Evolutionary conservation across 306 rosid genomes (phyloP).

Genomic region (Lathyrus tuberosus): DNA sequence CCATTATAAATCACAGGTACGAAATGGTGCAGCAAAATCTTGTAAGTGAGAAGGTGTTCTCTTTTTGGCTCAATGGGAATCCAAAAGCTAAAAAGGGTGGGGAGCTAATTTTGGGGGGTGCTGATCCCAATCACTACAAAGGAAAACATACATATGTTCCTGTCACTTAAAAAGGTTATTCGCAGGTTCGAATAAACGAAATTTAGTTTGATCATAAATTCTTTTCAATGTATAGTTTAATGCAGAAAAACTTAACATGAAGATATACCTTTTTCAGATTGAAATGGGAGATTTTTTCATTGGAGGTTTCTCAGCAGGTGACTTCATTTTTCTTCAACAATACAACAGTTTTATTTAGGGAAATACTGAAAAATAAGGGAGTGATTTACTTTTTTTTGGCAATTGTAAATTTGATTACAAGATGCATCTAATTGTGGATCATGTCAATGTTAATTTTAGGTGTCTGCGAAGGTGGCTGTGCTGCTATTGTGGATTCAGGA

Average conservation of each 20-base stretch:
- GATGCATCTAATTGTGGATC: constrained; percentile 28
- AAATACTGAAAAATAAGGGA: constrained; percentile 23
- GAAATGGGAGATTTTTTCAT: constrained; percentile 79
- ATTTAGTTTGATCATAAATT: constrained; percentile 12
- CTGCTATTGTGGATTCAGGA: constrained; percentile 89
- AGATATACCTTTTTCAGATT: constrained; percentile 52
- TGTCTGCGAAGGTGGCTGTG: constrained; percentile 72
- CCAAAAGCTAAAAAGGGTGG: constrained; percentile 61
- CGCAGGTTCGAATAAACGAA: constrained; percentile 66
- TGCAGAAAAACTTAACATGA: constrained; percentile 17
- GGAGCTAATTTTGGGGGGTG: constrained; percentile 81
- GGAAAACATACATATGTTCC: constrained; percentile 85
- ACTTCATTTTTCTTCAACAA: constrained; percentile 33
- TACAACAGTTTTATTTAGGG: constrained; percentile 12
- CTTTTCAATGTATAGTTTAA: constrained; percentile 16
- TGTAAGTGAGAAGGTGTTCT: constrained; percentile 70
- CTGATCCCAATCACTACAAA: constrained; percentile 66
- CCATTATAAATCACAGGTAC: constrained; percentile 59
- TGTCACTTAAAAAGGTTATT: constrained; percentile 77
- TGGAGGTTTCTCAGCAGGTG: constrained; percentile 79
- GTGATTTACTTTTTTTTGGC: neutral
- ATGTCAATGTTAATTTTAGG: constrained; percentile 51
- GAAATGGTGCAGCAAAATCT: constrained; percentile 71
- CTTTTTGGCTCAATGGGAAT: constrained; percentile 87
- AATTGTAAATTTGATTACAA: constrained; percentile 15